Percentiles rank a stretch among this genome's conserved stretches.
Conservation (phyloP, 2,329 filamentous ascomycete species). For the Fusarium sp. region DNA sequence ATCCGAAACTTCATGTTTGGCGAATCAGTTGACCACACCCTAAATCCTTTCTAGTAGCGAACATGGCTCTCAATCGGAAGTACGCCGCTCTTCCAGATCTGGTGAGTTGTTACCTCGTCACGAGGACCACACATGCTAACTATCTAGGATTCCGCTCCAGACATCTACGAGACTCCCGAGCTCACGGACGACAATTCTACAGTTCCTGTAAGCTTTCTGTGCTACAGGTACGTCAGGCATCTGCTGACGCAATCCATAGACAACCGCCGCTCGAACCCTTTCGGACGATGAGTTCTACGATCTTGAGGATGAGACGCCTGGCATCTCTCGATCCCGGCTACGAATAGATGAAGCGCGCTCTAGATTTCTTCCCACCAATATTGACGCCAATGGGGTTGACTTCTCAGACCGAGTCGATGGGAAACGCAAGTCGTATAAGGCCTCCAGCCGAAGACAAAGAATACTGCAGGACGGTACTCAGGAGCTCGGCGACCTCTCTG, state of each 20-base stretch:
- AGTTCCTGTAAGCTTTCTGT: conserved; percentile 70
- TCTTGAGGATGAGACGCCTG: conserved; percentile 71
- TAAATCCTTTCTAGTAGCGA: neutral
- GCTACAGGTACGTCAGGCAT: neutral
- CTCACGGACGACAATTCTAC: conserved; percentile 92
- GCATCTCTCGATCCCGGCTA: conserved; percentile 81
- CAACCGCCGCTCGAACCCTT: conserved; percentile 66
- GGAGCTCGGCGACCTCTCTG: conserved; percentile 80
- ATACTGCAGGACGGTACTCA: conserved; percentile 73
- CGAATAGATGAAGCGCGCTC: conserved; percentile 83
- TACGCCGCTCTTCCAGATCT: conserved; percentile 85
- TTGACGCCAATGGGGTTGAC: conserved; percentile 83
- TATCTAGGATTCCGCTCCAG: conserved; percentile 84
- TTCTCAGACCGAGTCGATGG: conserved; percentile 90
- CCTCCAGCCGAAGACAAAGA: conserved; percentile 75
- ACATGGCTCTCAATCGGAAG: conserved; percentile 82
- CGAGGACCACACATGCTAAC: conserved; percentile 30
- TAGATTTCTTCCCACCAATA: conserved; percentile 79
- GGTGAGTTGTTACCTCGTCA: conserved; percentile 59
- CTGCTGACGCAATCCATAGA: conserved; percentile 55
- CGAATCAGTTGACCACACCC: neutral
- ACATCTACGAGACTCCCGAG: conserved; percentile 97
- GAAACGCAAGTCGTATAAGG: conserved; percentile 86
- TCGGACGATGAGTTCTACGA: conserved; percentile 74
- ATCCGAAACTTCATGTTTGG: neutral